Percentiles rank a stretch among this genome's conserved stretches.
Conservation (phyloP, 2,329 filamentous ascomycete species). For the Botrytis paeoniae region DNA sequence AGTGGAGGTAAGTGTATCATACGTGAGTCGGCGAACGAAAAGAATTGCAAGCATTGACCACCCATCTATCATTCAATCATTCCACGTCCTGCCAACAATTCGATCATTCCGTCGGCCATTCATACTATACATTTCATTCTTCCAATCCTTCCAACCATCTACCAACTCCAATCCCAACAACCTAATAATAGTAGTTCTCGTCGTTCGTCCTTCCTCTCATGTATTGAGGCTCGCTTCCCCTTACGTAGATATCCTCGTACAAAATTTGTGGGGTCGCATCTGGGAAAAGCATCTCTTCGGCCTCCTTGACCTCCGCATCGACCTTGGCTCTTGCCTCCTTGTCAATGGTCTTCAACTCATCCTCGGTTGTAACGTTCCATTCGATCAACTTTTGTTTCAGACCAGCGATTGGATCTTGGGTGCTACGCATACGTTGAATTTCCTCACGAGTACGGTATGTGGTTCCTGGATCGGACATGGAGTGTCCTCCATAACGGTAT, state of each 20-base stretch:
- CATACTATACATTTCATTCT: conserved; percentile 9
- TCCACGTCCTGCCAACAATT: neutral
- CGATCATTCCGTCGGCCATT: neutral
- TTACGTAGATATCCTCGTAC: conserved; percentile 95
- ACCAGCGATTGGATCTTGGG: conserved; percentile 96
- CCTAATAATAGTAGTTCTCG: conserved; percentile 74
- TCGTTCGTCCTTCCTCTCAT: conserved; percentile 84
- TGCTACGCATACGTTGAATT: conserved; percentile 98
- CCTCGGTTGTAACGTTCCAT: conserved; percentile 87
- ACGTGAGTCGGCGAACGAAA: neutral
- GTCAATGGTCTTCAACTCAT: conserved; percentile 94
- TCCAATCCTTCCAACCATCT: neutral
- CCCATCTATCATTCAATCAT: conserved; percentile 15
- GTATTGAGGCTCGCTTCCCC: conserved; percentile 81
- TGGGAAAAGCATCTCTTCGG: conserved; percentile 82
- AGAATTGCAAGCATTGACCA: neutral
- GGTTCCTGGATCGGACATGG: conserved; percentile 99
- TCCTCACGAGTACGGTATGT: conserved; percentile 99
- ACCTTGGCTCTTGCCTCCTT: conserved; percentile 86
- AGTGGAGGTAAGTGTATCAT: neutral
- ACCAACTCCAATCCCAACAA: neutral
- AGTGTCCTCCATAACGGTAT: conserved; percentile 98
- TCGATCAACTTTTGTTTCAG: conserved; percentile 98
- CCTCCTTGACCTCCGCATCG: conserved; percentile 83
- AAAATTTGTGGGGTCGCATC: conserved; percentile 78